Evolutionary conservation across 257 asterid genomes (phyloP).

Genomic region (Salvia hispanica): DNA sequence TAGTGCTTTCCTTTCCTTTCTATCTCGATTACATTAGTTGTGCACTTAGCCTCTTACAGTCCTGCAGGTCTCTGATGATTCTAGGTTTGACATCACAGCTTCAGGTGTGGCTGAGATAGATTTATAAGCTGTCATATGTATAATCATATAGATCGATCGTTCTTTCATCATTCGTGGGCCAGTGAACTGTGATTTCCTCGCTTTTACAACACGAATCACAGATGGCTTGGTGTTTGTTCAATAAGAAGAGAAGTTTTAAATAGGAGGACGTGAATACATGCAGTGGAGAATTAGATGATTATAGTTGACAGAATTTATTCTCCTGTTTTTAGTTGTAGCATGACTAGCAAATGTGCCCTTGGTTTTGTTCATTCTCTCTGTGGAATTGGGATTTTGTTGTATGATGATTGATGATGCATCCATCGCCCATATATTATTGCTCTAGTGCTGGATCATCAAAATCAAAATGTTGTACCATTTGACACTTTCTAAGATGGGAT

Average conservation of each 20-base stretch:
- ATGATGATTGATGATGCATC: no score
- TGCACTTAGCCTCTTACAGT: background rate
- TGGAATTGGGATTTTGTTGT: no score
- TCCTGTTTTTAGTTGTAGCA: background rate
- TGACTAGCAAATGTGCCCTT: background rate
- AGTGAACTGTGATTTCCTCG: conserved; percentile 58
- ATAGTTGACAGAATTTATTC: conserved; percentile 24
- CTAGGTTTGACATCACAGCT: conserved; percentile 33
- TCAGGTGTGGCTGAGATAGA: conserved; percentile 33
- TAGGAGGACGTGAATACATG: conserved; percentile 19
- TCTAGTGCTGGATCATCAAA: conserved; percentile 26
- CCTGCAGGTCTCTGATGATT: conserved; percentile 44
- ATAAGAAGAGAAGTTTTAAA: conserved; percentile 29
- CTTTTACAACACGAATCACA: conserved; percentile 45
- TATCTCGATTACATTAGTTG: no score
- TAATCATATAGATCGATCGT: conserved; percentile 40
- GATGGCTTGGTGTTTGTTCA: conserved; percentile 46
- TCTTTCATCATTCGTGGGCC: conserved; percentile 57
- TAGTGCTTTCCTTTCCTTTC: no score
- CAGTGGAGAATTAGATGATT: conserved; percentile 33
- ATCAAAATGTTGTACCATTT: conserved; percentile 17
- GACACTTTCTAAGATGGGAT: conserved; percentile 15
- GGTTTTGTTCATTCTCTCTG: background rate
- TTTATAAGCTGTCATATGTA: conserved; percentile 33
- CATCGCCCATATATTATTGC: conserved; percentile 12